phyloP scores from a whole-genome alignment of 768 basidiomycete species.

The Hygrocybe punicea region DNA sequence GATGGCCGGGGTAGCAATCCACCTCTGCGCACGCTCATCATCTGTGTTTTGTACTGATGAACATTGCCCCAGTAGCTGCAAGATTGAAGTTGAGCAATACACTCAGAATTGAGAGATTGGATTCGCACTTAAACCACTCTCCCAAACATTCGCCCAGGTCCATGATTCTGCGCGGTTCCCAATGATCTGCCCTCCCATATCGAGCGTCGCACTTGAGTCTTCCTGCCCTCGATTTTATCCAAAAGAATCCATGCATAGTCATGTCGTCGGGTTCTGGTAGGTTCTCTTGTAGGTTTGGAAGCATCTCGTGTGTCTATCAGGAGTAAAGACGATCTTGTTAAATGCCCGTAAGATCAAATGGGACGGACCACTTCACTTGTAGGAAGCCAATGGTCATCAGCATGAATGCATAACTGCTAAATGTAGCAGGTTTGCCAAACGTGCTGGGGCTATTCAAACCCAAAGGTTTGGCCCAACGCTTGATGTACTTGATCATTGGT shows the following conservation, averaged over 20 bases:
- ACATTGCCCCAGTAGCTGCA: slow-evolving; percentile 46
- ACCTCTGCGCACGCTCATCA: slow-evolving; percentile 42
- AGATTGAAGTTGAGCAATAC: background rate
- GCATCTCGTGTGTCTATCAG: slow-evolving; percentile 38
- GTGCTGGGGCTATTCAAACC: slow-evolving; percentile 47
- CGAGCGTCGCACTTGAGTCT: slow-evolving; percentile 31
- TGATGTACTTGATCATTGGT: slow-evolving; percentile 46
- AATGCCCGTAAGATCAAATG: too few species aligned
- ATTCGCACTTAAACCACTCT: slow-evolving; percentile 44
- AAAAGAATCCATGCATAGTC: slow-evolving; percentile 24
- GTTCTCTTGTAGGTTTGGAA: slow-evolving; percentile 54
- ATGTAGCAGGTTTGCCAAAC: slow-evolving; percentile 30
- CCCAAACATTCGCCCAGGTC: slow-evolving; percentile 25
- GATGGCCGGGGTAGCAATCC: slow-evolving; percentile 32
- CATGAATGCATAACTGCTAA: slow-evolving; percentile 60
- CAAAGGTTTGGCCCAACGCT: slow-evolving; percentile 56
- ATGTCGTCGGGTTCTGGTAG: slow-evolving; percentile 17
- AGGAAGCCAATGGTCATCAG: slow-evolving; percentile 60
- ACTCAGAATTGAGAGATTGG: background rate
- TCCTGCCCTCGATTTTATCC: slow-evolving; percentile 24
- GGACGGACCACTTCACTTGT: slow-evolving; percentile 47
- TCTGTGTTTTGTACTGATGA: slow-evolving; percentile 31
- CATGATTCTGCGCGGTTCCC: slow-evolving; percentile 12
- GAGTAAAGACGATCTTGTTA: background rate
- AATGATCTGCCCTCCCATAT: slow-evolving; percentile 15